Percentiles rank a stretch among this genome's conserved stretches.
Evolutionary conservation across 768 basidiomycete genomes (phyloP).

Genomic region (Pisolithus microcarpus): DNA sequence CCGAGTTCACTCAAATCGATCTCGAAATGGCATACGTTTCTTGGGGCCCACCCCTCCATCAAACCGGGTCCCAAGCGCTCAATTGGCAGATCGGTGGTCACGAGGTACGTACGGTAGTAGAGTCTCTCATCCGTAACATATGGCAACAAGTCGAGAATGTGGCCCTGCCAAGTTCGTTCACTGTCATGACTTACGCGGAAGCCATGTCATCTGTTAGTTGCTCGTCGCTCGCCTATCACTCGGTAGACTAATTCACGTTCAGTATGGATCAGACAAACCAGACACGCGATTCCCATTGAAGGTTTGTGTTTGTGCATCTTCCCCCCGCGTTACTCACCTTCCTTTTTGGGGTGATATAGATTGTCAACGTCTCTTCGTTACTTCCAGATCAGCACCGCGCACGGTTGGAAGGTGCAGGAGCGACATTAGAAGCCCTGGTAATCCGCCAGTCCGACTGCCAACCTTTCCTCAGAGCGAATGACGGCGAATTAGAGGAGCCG

Average conservation of each 20-base stretch:
- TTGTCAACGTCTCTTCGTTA: constrained; percentile 26
- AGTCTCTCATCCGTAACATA: constrained; percentile 63
- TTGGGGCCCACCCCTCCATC: constrained; percentile 45
- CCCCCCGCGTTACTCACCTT: constrained; percentile 5
- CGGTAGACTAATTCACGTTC: constrained; percentile 14
- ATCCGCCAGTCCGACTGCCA: constrained; percentile 23
- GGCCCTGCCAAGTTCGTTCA: constrained; percentile 55
- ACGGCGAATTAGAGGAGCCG: constrained; percentile 15
- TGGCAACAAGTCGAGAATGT: constrained; percentile 69
- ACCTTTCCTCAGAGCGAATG: constrained; percentile 23
- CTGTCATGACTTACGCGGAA: constrained; percentile 81
- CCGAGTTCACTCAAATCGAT: constrained; percentile 96
- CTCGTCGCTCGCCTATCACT: constrained; percentile 5
- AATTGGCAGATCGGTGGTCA: constrained; percentile 81
- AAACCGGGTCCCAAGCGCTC: constrained; percentile 20
- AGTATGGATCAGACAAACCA: constrained; percentile 95
- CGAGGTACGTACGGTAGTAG: constrained; percentile 75
- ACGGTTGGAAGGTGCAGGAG: constrained; percentile 18
- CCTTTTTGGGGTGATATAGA: constrained; percentile 18
- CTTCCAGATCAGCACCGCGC: constrained; percentile 23
- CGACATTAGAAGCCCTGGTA: constrained; percentile 27
- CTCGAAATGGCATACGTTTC: constrained; percentile 93
- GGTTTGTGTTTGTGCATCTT: constrained; percentile 37
- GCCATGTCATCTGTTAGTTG: constrained; percentile 79
- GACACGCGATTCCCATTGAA: constrained; percentile 84